These are phyloP conservation scores for Austroboletus eburneus DNA, from an alignment of 768 basidiomycete species.

Conservation along the genomic window DNA sequence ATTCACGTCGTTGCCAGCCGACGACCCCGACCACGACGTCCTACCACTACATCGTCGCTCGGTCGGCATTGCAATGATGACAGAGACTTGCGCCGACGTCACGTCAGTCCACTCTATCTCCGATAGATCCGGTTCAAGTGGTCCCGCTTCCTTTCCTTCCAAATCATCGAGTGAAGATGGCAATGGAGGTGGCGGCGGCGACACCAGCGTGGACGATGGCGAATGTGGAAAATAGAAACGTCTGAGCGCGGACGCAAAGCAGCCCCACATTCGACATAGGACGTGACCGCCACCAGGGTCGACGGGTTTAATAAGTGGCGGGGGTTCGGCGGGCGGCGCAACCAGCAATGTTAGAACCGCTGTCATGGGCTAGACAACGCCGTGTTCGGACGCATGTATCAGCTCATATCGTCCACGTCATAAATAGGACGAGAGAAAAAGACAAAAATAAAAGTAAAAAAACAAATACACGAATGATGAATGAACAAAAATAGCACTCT, in stretches of 20 bases:
- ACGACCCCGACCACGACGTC: background rate
- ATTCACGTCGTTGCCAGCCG: conserved; percentile 1
- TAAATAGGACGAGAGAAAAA: too few relatives aligned
- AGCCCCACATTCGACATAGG: background rate
- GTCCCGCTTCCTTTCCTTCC: background rate
- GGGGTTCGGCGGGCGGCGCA: background rate
- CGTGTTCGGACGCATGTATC: background rate
- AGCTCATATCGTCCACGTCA: background rate
- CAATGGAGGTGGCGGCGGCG: background rate
- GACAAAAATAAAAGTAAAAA: background rate
- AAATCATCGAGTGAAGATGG: background rate
- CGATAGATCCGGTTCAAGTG: background rate
- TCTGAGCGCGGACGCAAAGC: background rate
- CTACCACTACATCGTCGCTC: background rate
- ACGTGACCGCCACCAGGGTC: background rate
- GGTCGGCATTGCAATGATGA: conserved; percentile 41
- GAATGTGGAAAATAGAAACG: background rate
- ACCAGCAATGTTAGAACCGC: conserved; percentile 10
- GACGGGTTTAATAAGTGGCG: background rate
- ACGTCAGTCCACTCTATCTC: conserved; percentile 7
- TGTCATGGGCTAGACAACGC: conserved; percentile 21
- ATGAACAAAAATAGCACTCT: too few relatives aligned
- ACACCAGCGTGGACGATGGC: background rate
- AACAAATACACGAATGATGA: too few relatives aligned
- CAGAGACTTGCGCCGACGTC: conserved; percentile 34